Conservation (phyloP, 495 filamentous ascomycete genomes). For the Aspergillus kassunensis region DNA sequence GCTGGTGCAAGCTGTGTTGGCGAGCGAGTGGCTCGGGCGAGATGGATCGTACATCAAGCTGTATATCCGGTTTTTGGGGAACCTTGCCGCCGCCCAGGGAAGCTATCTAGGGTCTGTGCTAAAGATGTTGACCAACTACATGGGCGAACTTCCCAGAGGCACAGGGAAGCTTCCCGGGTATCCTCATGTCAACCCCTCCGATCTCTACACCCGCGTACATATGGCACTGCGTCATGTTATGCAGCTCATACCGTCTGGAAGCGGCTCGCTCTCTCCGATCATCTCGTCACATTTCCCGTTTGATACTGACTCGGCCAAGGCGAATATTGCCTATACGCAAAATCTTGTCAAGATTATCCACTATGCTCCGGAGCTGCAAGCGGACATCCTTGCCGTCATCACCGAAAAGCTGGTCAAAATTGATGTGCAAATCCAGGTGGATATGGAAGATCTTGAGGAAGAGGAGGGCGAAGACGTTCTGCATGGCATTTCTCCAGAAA, state of each 20-base stretch:
- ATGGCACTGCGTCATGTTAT: slow-evolving; percentile 70
- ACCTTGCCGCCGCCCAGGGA: slow-evolving; percentile 74
- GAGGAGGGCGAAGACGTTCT: slow-evolving; percentile 56
- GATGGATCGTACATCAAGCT: slow-evolving; percentile 75
- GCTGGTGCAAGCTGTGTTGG: slow-evolving; percentile 67
- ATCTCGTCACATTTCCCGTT: slow-evolving; percentile 68
- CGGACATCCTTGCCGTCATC: slow-evolving; percentile 77
- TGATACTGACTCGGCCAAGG: slow-evolving; percentile 64
- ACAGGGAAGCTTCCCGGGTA: slow-evolving; percentile 58
- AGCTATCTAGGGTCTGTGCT: slow-evolving; percentile 61
- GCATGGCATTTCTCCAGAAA: slow-evolving; percentile 35
- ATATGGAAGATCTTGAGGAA: slow-evolving; percentile 81
- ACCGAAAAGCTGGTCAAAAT: slow-evolving; percentile 83
- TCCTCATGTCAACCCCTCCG: slow-evolving; percentile 50
- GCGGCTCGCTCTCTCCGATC: slow-evolving; percentile 61
- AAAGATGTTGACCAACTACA: slow-evolving; percentile 73
- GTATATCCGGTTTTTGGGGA: slow-evolving; percentile 76
- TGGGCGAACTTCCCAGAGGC: slow-evolving; percentile 52
- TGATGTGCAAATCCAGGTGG: slow-evolving; percentile 89
- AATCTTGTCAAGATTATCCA: slow-evolving; percentile 71
- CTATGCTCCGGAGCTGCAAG: slow-evolving; percentile 76
- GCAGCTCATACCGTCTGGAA: slow-evolving; percentile 71
- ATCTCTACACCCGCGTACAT: slow-evolving; percentile 67
- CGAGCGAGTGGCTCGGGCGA: slow-evolving; percentile 78
- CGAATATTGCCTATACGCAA: slow-evolving; percentile 70